phyloP scores from a whole-genome alignment of 2,329 filamentous ascomycete species.

The Ophiostoma pallidulum region DNA sequence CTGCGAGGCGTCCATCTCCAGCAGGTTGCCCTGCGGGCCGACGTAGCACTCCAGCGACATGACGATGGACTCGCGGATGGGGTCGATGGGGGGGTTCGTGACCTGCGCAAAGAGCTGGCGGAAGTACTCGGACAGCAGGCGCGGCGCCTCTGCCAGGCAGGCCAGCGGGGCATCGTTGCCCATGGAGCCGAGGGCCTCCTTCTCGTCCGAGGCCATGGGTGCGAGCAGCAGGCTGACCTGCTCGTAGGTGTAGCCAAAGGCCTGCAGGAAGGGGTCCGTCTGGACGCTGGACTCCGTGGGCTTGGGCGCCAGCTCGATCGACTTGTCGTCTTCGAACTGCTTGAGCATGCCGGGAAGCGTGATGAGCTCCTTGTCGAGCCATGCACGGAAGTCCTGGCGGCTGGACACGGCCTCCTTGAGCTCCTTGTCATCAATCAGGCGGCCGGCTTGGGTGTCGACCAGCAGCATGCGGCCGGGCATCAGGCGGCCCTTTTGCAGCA shows the following conservation, averaged over 20 bases:
- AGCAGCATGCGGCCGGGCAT: slow-evolving; percentile 94
- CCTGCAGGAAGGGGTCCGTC: slow-evolving; percentile 72
- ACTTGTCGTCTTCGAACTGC: slow-evolving; percentile 46
- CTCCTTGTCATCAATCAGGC: slow-evolving; percentile 90
- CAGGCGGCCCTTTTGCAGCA: slow-evolving; percentile 86
- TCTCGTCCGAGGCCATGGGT: slow-evolving; percentile 94
- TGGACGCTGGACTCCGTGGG: slow-evolving; percentile 65
- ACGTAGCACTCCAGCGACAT: slow-evolving; percentile 98
- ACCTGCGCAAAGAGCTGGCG: slow-evolving; percentile 95
- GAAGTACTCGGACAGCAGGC: slow-evolving; percentile 92
- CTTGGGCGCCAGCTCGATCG: slow-evolving; percentile 54
- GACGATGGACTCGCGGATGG: slow-evolving; percentile 92
- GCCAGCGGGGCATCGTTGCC: slow-evolving; percentile 92
- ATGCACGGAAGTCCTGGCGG: slow-evolving; percentile 77
- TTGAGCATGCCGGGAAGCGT: slow-evolving; percentile 68
- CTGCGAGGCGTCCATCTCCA: slow-evolving; percentile 87
- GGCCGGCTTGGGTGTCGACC: slow-evolving; percentile 79
- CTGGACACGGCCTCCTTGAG: slow-evolving; percentile 81
- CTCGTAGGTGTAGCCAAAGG: slow-evolving; percentile 91
- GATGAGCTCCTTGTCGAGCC: slow-evolving; percentile 79
- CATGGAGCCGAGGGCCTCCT: slow-evolving; percentile 95
- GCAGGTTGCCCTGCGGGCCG: slow-evolving; percentile 85
- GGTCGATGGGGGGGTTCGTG: slow-evolving; percentile 95
- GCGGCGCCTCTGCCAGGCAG: slow-evolving; percentile 80
- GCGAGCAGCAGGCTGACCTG: slow-evolving; percentile 86